A percentile compares a stretch with the other conserved stretches of the same genome.
These are phyloP conservation scores for Globisporangium lucens DNA, from an alignment of 352 stramenopile species.

Conservation along the genomic window DNA sequence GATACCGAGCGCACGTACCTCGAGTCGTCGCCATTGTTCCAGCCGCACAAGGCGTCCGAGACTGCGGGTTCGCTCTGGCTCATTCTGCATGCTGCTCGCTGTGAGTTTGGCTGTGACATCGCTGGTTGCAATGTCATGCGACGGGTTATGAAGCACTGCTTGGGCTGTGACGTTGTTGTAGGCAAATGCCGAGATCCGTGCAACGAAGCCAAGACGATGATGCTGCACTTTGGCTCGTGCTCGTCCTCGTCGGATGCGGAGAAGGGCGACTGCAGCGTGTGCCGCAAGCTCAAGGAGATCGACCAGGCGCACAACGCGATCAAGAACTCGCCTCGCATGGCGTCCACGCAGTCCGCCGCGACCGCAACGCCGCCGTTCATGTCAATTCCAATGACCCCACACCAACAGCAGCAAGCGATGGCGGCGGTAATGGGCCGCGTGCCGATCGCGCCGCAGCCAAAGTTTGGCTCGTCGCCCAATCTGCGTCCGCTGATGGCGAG, in stretches of 20 bases:
- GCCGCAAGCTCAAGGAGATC: conserved; percentile 64
- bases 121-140: conserved; percentile 65
- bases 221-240: conserved; percentile 66
- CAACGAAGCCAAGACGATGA: conserved; percentile 77
- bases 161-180: conserved; percentile 54
- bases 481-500: conserved; percentile 5
- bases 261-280: conserved; percentile 45
- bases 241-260: conserved; percentile 10
- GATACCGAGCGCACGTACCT: conserved; percentile 48
- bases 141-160: conserved; percentile 61
- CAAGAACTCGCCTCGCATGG: conserved; percentile 23
- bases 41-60: conserved; percentile 41
- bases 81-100: conserved; percentile 50
- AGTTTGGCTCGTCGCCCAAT: conserved; percentile 21
- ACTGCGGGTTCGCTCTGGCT: conserved; percentile 72
- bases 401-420: background rate
- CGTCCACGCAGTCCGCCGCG: background rate
- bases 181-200: conserved; percentile 63
- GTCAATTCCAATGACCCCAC: conserved; percentile 13
- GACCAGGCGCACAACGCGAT: conserved; percentile 63
- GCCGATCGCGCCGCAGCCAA: conserved; percentile 13
- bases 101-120: conserved; percentile 49
- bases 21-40: conserved; percentile 56
- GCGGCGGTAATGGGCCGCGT: background rate
- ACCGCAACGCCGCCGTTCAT: conserved; percentile 16